Percentiles rank a stretch among this genome's conserved stretches.
These are phyloP conservation scores for Krasilnikovozyma curviuscula DNA, from an alignment of 768 basidiomycete species.

Conservation along the genomic window DNA sequence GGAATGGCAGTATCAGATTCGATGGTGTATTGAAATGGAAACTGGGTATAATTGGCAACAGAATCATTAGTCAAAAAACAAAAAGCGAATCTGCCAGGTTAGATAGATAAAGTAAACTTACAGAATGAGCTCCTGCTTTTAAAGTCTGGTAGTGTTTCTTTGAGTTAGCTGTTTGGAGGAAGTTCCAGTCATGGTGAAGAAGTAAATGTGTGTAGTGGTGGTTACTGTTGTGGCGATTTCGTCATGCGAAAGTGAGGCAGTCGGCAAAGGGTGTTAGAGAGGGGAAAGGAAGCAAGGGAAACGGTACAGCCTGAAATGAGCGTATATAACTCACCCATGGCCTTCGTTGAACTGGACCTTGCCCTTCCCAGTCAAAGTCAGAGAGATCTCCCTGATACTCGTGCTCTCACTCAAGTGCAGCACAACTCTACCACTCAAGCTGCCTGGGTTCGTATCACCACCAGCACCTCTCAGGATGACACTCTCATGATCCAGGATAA, in stretches of 20 bases:
- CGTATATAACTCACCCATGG: background rate
- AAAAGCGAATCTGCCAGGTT: too few species aligned
- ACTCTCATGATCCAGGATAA: constrained; percentile 50
- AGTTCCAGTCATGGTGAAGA: constrained; percentile 76
- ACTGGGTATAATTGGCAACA: too few species aligned
- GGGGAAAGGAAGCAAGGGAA: background rate
- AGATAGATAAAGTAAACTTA: too few species aligned
- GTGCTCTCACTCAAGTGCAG: constrained; percentile 64
- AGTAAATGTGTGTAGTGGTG: constrained; percentile 34
- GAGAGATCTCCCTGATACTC: constrained; percentile 30
- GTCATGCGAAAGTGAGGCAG: background rate
- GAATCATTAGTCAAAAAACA: too few species aligned
- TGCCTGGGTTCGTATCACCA: constrained; percentile 57
- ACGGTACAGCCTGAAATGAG: background rate
- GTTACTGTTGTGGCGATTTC: constrained; percentile 16
- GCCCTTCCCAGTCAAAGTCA: constrained; percentile 10
- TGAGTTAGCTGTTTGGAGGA: constrained; percentile 41
- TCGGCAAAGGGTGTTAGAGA: background rate
- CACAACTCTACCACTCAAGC: constrained; percentile 61
- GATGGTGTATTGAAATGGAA: constrained; percentile 58
- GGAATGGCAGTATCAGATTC: constrained; percentile 70
- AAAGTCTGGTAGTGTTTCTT: constrained; percentile 51
- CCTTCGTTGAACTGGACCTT: constrained; percentile 14
- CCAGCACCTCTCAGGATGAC: constrained; percentile 61
- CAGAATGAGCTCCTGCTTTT: constrained; percentile 84